Conservation (phyloP, 768 basidiomycete species). For the Tricholoma matsutake region DNA sequence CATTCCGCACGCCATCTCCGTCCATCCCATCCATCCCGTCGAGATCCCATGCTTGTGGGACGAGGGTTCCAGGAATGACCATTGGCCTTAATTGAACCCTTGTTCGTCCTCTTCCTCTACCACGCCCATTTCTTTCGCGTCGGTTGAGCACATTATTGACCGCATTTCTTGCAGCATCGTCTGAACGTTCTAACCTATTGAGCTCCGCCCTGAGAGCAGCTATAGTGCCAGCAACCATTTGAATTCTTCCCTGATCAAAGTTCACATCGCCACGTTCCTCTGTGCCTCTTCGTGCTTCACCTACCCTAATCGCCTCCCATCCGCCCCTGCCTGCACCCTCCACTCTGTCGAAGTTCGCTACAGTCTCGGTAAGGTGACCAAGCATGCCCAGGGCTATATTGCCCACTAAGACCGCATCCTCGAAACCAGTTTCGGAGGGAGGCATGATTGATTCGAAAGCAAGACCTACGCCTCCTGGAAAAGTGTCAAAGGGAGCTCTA, state of each 20-base stretch:
- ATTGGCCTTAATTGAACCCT: background rate
- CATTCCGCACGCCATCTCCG: conserved; percentile 4
- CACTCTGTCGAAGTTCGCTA: conserved; percentile 5
- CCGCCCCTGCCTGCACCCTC: conserved; percentile 8
- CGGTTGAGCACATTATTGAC: background rate
- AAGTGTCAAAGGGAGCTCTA: background rate
- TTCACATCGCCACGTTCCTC: background rate
- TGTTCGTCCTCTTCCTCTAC: background rate
- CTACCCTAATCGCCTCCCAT: background rate
- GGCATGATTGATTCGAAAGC: background rate
- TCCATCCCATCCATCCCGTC: conserved; percentile 11
- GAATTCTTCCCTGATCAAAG: conserved; percentile 7
- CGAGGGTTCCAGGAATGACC: conserved; percentile 7
- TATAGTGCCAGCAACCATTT: conserved; percentile 14
- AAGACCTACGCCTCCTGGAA: background rate
- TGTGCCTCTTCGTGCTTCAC: background rate
- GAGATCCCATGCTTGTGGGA: conserved; percentile 11
- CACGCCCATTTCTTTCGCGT: background rate
- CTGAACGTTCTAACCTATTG: conserved; percentile 4
- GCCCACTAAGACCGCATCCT: conserved; percentile 6
- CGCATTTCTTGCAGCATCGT: background rate
- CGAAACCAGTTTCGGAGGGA: conserved; percentile 1
- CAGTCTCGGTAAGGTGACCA: background rate
- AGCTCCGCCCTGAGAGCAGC: conserved; percentile 14
- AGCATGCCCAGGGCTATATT: conserved; percentile 14